A percentile compares a stretch with the other conserved stretches of the same genome.
Evolutionary conservation across 352 stramenopile species (phyloP).

Genomic region (Pythium utonaiense): DNA sequence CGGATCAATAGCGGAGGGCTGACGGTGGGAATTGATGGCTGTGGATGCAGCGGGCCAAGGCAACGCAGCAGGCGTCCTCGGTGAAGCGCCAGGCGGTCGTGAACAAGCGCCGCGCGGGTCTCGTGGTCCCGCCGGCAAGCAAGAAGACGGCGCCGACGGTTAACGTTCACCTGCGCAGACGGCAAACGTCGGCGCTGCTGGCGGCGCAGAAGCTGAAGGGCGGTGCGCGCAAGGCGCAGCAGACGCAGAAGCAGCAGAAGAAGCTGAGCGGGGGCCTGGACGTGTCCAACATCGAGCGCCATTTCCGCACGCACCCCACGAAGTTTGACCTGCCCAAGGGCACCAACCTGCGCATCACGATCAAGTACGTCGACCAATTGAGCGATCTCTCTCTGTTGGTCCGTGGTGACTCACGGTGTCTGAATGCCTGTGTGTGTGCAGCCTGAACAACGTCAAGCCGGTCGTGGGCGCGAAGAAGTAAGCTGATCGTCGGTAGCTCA

Average conservation of each 20-base stretch:
- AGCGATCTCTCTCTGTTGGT: background rate
- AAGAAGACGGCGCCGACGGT: slow-evolving; percentile 15
- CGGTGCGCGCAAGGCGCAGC: background rate
- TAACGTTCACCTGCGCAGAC: slow-evolving; percentile 37
- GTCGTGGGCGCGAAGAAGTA: slow-evolving; percentile 63
- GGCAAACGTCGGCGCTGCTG: slow-evolving; percentile 40
- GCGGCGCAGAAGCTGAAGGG: slow-evolving; percentile 22
- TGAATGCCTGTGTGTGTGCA: slow-evolving; percentile 17
- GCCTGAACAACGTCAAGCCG: slow-evolving; percentile 68
- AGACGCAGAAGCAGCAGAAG: slow-evolving; percentile 19
- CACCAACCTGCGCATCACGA: slow-evolving; percentile 75
- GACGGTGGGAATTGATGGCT: slow-evolving; percentile 5
- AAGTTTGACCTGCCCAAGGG: slow-evolving; percentile 82
- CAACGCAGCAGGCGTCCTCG: slow-evolving; percentile 35
- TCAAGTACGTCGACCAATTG: slow-evolving; percentile 66
- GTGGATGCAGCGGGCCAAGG: slow-evolving; percentile 37
- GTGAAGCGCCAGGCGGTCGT: slow-evolving; percentile 65
- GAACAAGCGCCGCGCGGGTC: slow-evolving; percentile 61
- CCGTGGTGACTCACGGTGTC: background rate
- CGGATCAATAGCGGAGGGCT: background rate
- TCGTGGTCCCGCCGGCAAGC: slow-evolving; percentile 34
- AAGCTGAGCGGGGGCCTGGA: slow-evolving; percentile 38
- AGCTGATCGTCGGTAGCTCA: background rate
- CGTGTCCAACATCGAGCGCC: slow-evolving; percentile 75
- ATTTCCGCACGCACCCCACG: slow-evolving; percentile 70